Evolutionary conservation across 2,329 filamentous ascomycete species (phyloP), one percentile per base, ranked within the genome.

Genomic region (Fusarium odoratissimum): DNA sequence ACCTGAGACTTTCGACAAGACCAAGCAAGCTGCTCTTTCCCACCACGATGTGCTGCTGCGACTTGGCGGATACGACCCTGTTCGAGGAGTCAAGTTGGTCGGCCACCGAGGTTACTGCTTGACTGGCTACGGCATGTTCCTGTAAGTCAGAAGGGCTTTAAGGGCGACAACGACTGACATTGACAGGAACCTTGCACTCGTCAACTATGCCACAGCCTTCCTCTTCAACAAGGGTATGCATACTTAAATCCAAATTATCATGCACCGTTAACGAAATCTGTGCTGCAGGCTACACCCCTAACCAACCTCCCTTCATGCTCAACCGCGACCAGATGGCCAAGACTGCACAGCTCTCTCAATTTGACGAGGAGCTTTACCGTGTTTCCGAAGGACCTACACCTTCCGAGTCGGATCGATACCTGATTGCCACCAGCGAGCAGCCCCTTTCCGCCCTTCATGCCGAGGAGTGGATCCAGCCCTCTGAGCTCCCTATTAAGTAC

Each of bases 281-380:
- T n/a, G 21, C 54, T 40, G 19, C 30, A 82, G 95, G 93, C 63
- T 97, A 95, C 83, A 94, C 89, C 35, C 91, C 93, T 12, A 90
- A 95, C 74, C 93, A 96, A 79, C 92, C 95, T 4, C 95, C 95
- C 4, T 95, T 94, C 80, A 97, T 99, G 86, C 97, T 98, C 93
- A 89, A 95, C 71, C 93, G 93, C 82, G 93, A 97, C 56, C 92
- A 94, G 82, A 99, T 99, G 96, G 95, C 93, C 68, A 98, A 98
- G 87, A 99, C 96, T 0, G 96, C 96, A 5, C 96, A 99, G 84
- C 90, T 99, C 31, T 95, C 96, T 76, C 93, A 98, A 79, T 99
- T 99, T 79, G 96, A 99, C 79, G 96, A 98, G 82, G 95, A 98
- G 83, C 86, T 99, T 57, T 99, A 99, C 88, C 98, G 98, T 85